phyloP scores from a whole-genome alignment of 805 yeast genomes.

The Pichia occidentalis region DNA sequence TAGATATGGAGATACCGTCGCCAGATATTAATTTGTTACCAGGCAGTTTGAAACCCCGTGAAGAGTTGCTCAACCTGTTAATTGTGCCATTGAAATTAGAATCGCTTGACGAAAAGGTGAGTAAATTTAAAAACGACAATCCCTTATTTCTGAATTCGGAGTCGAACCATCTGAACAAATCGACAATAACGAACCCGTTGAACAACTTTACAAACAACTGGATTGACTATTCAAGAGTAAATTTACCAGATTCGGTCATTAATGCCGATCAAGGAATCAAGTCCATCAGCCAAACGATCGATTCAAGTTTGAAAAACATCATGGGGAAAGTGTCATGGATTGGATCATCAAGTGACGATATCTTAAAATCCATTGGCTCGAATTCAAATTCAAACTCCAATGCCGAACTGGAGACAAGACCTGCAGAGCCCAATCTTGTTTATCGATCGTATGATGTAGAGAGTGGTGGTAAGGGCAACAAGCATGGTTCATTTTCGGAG shows the following conservation, averaged over 20 bases:
- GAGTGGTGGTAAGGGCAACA: neutral
- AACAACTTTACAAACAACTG: constrained; percentile 13
- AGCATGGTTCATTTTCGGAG: constrained; percentile 15
- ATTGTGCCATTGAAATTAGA: constrained; percentile 23
- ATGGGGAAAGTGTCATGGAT: constrained; percentile 31
- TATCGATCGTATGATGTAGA: neutral
- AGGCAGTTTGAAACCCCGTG: constrained; percentile 1
- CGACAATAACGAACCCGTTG: neutral
- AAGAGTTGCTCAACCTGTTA: constrained; percentile 11
- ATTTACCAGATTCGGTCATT: constrained; percentile 19
- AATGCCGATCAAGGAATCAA: constrained; percentile 33
- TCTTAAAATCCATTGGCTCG: neutral
- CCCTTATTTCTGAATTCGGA: constrained; percentile 5
- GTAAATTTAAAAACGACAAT: constrained; percentile 14
- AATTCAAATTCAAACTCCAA: neutral
- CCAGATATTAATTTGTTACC: constrained; percentile 11
- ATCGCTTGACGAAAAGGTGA: constrained; percentile 23
- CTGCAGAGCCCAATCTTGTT: neutral
- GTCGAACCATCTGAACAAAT: constrained; percentile 5
- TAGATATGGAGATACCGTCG: constrained; percentile 20
- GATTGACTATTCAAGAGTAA: constrained; percentile 13
- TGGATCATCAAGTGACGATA: constrained; percentile 14
- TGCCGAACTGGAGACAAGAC: constrained; percentile 3
- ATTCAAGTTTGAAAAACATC: constrained; percentile 28
- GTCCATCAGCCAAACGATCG: constrained; percentile 31